phyloP scores from a whole-genome alignment of 2,329 filamentous ascomycete species.

The Furcasterigmium sp. region DNA sequence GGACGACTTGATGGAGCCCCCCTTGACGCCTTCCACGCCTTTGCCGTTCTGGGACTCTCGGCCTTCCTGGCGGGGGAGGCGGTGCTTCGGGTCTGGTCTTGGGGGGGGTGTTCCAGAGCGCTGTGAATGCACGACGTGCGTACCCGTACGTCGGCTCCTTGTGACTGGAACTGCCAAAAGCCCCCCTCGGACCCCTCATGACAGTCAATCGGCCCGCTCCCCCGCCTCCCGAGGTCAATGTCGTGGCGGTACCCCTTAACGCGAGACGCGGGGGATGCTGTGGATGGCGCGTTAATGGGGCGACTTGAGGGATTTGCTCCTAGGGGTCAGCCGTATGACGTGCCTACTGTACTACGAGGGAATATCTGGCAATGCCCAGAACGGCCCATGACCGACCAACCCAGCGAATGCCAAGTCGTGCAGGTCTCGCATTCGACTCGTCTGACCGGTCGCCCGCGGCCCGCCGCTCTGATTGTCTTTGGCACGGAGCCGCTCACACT shows the following conservation, averaged over 20 bases:
- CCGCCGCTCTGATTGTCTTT: not conserved
- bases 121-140: not conserved
- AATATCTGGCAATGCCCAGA: constrained; percentile 4
- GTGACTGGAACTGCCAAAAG: not conserved
- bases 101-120: not conserved
- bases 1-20: not conserved
- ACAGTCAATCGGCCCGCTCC: too few relatives aligned
- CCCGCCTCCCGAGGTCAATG: not conserved
- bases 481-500: not conserved
- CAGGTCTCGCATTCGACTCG: not conserved
- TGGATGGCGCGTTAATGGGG: not conserved
- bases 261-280: not conserved
- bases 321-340: not conserved
- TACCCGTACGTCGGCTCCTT: not conserved
- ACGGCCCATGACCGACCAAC: constrained; percentile 1
- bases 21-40: constrained; percentile 1
- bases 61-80: constrained; percentile 2
- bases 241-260: not conserved
- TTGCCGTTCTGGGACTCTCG: constrained; percentile 1
- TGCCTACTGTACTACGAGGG: constrained; percentile 2
- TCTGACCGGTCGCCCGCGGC: not conserved
- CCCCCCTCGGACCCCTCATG: not conserved
- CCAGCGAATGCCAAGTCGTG: not conserved
- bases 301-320: not conserved
- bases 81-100: not conserved